These are phyloP conservation scores for Aureobasidium sp. DNA, from an alignment of 2,329 filamentous ascomycete genomes.

Conservation along the genomic window DNA sequence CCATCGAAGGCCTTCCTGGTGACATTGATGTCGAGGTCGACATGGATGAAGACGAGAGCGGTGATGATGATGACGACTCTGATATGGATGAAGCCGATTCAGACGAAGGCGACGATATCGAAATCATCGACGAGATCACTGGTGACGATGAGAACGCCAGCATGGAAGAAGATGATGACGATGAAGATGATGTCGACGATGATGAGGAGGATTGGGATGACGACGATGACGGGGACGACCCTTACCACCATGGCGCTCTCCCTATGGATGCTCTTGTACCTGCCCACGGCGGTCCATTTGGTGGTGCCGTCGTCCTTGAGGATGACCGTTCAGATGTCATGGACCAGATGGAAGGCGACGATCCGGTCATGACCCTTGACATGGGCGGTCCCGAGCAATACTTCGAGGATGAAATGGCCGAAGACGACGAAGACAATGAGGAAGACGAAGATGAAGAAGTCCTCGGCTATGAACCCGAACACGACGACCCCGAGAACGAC, in stretches of 20 bases:
- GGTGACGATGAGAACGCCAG: constrained; percentile 43
- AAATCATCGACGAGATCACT: constrained; percentile 38
- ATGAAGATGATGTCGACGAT: constrained; percentile 34
- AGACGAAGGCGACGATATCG: constrained; percentile 45
- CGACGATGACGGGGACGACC: constrained; percentile 49
- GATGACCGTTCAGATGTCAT: constrained; percentile 32
- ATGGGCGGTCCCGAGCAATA: constrained; percentile 43
- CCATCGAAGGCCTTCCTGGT: constrained; percentile 56
- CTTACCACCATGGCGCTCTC: constrained; percentile 34
- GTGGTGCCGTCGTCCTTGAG: constrained; percentile 33
- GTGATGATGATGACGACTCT: constrained; percentile 52
- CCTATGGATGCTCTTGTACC: constrained; percentile 18
- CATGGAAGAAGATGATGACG: constrained; percentile 42
- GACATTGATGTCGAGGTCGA: constrained; percentile 67
- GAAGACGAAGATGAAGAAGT: constrained; percentile 62
- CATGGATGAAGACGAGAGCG: constrained; percentile 67
- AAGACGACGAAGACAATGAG: constrained; percentile 40
- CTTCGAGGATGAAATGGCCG: constrained; percentile 52
- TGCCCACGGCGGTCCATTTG: constrained; percentile 27
- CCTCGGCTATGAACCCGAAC: constrained; percentile 45
- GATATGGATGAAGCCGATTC: constrained; percentile 56
- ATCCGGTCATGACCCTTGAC: constrained; percentile 33
- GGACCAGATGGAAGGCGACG: constrained; percentile 36
- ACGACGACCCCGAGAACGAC: constrained; percentile 31
- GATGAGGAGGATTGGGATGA: constrained; percentile 35